Percentiles rank a stretch among this genome's conserved stretches.
Conservation (phyloP, 345 rosid genomes). For the Trapa incisa region DNA sequence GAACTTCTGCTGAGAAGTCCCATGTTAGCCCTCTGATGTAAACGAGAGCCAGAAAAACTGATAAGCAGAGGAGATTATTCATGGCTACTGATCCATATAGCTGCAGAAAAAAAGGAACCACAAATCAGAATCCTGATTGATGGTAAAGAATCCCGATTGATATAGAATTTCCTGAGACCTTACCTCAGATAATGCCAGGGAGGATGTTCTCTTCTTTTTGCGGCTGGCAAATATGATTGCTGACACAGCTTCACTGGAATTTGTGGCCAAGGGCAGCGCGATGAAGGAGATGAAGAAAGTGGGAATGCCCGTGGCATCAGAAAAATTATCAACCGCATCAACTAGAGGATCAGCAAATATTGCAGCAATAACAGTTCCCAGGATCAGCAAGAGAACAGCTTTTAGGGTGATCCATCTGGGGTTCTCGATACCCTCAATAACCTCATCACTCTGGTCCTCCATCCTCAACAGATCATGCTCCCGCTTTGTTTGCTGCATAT, state of each 20-base stretch:
- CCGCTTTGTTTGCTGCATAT: constrained; percentile 53
- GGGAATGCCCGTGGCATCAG: constrained; percentile 82
- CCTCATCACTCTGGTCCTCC: constrained; percentile 46
- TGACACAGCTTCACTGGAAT: constrained; percentile 89
- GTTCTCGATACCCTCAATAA: constrained; percentile 33
- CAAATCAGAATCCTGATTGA: neutral
- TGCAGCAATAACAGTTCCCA: constrained; percentile 78
- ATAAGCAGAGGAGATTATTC: constrained; percentile 82
- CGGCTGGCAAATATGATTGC: constrained; percentile 84
- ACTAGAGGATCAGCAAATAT: constrained; percentile 95
- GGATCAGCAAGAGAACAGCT: constrained; percentile 53
- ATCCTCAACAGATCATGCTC: constrained; percentile 55
- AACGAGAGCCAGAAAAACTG: constrained; percentile 85
- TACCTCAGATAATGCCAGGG: constrained; percentile 91
- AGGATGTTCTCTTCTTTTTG: constrained; percentile 65
- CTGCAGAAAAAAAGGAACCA: constrained; percentile 24
- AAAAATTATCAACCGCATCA: constrained; percentile 79
- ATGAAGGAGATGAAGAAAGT: constrained; percentile 92
- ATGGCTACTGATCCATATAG: constrained; percentile 84
- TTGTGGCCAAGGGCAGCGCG: constrained; percentile 84
- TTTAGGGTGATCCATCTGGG: constrained; percentile 44
- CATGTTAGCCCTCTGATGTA: constrained; percentile 67
- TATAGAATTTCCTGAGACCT: constrained; percentile 1
- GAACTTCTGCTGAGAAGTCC: constrained; percentile 96
- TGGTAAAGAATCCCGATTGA: neutral